Evolutionary conservation across 2,329 filamentous ascomycete genomes (phyloP), one percentile per base, ranked within the genome.

Genomic region (Pezicula carpinea): DNA sequence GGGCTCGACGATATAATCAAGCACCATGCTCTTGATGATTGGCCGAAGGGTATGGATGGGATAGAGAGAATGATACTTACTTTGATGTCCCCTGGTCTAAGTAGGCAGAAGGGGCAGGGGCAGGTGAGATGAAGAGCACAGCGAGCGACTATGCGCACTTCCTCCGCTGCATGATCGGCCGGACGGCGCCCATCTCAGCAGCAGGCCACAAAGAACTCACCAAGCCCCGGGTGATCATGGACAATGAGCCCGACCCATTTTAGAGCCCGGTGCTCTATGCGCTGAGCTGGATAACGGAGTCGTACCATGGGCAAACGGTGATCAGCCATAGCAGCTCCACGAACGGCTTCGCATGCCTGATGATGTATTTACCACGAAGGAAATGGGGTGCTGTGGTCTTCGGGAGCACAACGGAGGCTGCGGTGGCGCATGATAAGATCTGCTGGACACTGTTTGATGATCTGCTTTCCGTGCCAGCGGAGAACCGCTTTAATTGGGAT

Each of bases 401-500:
- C 22, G 46, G 42, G 14, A 54, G 52, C 23, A 43, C 26, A 3
- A 11, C 14, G 14, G 26, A 23, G 19, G 44, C 49, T 5, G 23
- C 32, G 15, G 15, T 14, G 8, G 47, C 33, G 6, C 22, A 50
- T 11, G 44, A 52, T 26, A 52, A 50, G 26, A 43, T 56, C 11
- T 46, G 39, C 11, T 53, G 48, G 43, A 19, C 40, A 15, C 38
- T 56, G 23, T 21, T 54, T 17, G 50, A 56, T 31, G 52, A 54
- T 13, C 35, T 54, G 18, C 33, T 57, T 3, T 32, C 33, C 13
- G 34, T 54, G 18, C 41, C 48, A 2, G 8, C 17, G 8, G 50
- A 52, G 22, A 42, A 48, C 21, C 39, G 43, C 8, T 52, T 44
- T 22, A 47, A 56, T 38, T 56, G 52, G 50, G 48, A 56, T 33